Evolutionary conservation across 2,329 filamentous ascomycete genomes (phyloP).

Genomic region (Neodidymelliopsis sp.): DNA sequence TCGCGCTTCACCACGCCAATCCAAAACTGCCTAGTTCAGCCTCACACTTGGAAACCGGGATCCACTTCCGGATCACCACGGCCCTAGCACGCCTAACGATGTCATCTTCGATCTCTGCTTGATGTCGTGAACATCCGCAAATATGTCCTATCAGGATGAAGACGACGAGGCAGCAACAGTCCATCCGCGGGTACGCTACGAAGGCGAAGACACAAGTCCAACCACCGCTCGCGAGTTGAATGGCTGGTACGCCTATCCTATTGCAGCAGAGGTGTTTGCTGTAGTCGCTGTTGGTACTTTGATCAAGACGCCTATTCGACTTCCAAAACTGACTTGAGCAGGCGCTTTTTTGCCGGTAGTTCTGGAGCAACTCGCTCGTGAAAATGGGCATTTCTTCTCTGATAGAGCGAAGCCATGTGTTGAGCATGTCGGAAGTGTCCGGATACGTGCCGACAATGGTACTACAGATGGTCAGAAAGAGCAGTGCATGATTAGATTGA

Average conservation of each 20-base stretch:
- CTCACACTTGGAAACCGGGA: slow-evolving; percentile 4
- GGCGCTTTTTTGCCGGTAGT: slow-evolving; percentile 93
- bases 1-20: slow-evolving; percentile 13
- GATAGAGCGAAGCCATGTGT: slow-evolving; percentile 77
- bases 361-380: slow-evolving; percentile 86
- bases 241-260: slow-evolving; percentile 91
- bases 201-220: slow-evolving; percentile 63
- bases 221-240: slow-evolving; percentile 81
- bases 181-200: slow-evolving; percentile 25
- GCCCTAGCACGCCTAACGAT: slow-evolving; percentile 1
- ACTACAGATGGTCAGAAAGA: slow-evolving; percentile 30
- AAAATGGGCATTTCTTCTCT: slow-evolving; percentile 82
- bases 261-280: slow-evolving; percentile 91
- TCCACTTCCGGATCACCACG: slow-evolving; percentile 15
- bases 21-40: slow-evolving; percentile 15
- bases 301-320: neutral
- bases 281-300: slow-evolving; percentile 80
- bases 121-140: slow-evolving; percentile 3
- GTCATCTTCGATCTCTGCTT: slow-evolving; percentile 6
- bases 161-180: slow-evolving; percentile 9
- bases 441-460: slow-evolving; percentile 20
- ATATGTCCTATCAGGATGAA: slow-evolving; percentile 23
- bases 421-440: slow-evolving; percentile 54
- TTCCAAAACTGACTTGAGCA: slow-evolving; percentile 43
- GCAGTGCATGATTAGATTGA: slow-evolving; percentile 80